Evolutionary conservation across 192 early-diverging fungal genomes (phyloP).

Genomic region (Backusella westeae): DNA sequence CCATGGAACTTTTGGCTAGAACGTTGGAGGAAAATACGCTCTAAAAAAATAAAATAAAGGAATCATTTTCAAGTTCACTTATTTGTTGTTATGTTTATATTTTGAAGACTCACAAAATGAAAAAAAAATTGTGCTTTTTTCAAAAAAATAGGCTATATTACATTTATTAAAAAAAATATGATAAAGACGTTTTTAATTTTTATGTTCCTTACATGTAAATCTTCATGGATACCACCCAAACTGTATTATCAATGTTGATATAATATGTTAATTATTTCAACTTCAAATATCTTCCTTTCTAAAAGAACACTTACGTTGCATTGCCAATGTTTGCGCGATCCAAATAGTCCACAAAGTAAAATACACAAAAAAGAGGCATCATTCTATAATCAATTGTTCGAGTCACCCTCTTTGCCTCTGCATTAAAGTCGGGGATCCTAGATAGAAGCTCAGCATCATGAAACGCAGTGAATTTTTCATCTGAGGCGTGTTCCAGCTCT

Average conservation of each 20-base stretch:
- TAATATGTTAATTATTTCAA: neutral
- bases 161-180: neutral
- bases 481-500: neutral
- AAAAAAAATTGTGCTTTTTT: neutral
- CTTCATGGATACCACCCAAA: slow-evolving; percentile 28
- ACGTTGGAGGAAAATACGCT: neutral
- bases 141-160: neutral
- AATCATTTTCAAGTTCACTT: no score
- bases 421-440: slow-evolving; percentile 3
- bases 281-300: slow-evolving; percentile 12
- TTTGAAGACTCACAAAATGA: neutral
- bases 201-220: slow-evolving; percentile 42
- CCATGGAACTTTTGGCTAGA: slow-evolving; percentile 4
- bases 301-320: slow-evolving; percentile 50
- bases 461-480: neutral
- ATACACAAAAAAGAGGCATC: slow-evolving; percentile 57
- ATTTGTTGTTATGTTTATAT: no score
- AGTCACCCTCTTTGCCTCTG: slow-evolving; percentile 41
- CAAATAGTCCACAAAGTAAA: slow-evolving; percentile 62
- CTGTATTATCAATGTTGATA: slow-evolving; percentile 6
- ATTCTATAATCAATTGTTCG: slow-evolving; percentile 55
- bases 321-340: slow-evolving; percentile 75
- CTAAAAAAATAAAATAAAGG: neutral
- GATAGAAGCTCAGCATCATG: neutral
- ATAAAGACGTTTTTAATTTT: slow-evolving; percentile 29